Percentiles rank a stretch among this genome's conserved stretches.
These are phyloP conservation scores for Termitomyces sp. DNA, from an alignment of 768 basidiomycete genomes.

Conservation along the genomic window DNA sequence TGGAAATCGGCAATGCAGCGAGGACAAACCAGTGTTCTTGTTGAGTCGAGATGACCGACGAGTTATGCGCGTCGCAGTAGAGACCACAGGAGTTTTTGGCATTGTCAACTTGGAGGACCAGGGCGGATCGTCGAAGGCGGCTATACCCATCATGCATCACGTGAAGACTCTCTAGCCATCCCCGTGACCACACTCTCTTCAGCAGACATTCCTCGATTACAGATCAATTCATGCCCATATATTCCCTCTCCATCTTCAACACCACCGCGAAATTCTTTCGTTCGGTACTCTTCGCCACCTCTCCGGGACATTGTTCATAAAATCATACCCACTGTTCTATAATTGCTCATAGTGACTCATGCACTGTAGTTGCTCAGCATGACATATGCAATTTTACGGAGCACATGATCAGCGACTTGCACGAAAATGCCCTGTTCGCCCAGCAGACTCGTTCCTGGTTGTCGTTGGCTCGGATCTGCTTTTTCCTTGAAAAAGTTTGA, in stretches of 20 bases:
- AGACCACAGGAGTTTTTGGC: conserved; percentile 12
- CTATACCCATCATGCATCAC: neutral
- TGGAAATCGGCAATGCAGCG: neutral
- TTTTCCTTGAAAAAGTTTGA: neutral
- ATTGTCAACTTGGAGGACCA: conserved; percentile 8
- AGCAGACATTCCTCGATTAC: neutral
- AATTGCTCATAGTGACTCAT: no score
- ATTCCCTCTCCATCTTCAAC: neutral
- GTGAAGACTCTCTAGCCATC: neutral
- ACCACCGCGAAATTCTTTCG: neutral
- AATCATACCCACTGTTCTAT: neutral
- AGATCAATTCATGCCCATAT: conserved; percentile 9
- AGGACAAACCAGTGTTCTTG: conserved; percentile 9
- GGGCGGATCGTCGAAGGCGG: neutral
- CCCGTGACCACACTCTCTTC: neutral
- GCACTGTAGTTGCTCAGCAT: neutral
- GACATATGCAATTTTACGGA: neutral
- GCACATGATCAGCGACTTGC: neutral
- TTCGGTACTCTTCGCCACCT: neutral
- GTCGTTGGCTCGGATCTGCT: neutral
- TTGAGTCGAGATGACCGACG: conserved; percentile 27
- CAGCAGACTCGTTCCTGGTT: neutral
- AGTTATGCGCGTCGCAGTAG: conserved; percentile 5
- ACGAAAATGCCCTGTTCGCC: neutral
- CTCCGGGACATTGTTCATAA: neutral